Percentiles rank a stretch among this genome's conserved stretches.
Evolutionary conservation across 2,329 filamentous ascomycete genomes (phyloP).

Genomic region (Cytospora leucostoma): DNA sequence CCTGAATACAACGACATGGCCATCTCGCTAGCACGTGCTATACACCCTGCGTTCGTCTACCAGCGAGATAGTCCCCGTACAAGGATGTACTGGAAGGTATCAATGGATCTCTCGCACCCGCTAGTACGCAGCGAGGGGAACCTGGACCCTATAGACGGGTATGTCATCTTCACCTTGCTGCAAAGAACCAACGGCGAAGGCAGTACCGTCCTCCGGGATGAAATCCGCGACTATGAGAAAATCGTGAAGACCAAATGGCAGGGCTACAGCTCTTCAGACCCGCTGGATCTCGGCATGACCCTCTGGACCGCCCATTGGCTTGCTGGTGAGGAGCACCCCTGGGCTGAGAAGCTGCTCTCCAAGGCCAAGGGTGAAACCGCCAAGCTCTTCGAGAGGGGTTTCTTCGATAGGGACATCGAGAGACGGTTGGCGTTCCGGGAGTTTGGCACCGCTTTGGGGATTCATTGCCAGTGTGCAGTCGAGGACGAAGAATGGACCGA

Average conservation of each 20-base stretch:
- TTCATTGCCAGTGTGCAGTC: conserved; percentile 42
- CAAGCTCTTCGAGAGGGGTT: conserved; percentile 10
- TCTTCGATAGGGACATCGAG: conserved; percentile 32
- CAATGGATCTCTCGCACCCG: conserved; percentile 47
- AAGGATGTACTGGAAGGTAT: conserved; percentile 59
- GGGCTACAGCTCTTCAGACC: conserved; percentile 38
- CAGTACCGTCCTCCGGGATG: conserved; percentile 42
- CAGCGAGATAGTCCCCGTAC: conserved; percentile 26
- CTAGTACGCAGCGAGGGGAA: conserved; percentile 56
- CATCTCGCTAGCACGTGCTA: conserved; percentile 38
- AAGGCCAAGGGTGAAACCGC: background rate
- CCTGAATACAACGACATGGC: conserved; percentile 34
- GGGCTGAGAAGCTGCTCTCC: background rate
- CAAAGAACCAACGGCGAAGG: conserved; percentile 24
- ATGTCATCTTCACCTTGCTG: conserved; percentile 49
- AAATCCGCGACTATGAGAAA: conserved; percentile 54
- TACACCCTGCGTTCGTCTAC: conserved; percentile 54
- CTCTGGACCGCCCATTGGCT: conserved; percentile 58
- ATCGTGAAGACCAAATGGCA: conserved; percentile 49
- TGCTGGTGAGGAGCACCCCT: conserved; percentile 42
- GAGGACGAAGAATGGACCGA: conserved; percentile 31
- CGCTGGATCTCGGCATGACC: conserved; percentile 61
- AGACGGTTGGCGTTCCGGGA: conserved; percentile 54
- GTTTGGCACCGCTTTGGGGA: conserved; percentile 54
- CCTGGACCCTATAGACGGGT: conserved; percentile 58